phyloP scores from a whole-genome alignment of 306 rosid genomes.

The Lathyrus sativus region DNA sequence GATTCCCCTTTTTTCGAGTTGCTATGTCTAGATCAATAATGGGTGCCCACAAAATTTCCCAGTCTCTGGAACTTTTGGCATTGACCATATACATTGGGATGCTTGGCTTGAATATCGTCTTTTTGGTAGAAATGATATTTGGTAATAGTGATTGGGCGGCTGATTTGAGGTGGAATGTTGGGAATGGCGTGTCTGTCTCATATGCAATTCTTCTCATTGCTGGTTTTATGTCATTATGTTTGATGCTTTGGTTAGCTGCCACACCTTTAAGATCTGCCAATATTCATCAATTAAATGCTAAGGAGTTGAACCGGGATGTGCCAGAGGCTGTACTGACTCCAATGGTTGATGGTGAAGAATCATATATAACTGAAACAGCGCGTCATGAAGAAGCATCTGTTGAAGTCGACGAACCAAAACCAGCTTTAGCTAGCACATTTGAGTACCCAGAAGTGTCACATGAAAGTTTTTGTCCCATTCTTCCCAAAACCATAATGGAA shows the following conservation, averaged over 20 bases:
- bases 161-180: constrained; percentile 70
- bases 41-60: constrained; percentile 82
- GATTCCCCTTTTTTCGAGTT: constrained; percentile 86
- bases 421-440: constrained; percentile 38
- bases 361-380: constrained; percentile 45
- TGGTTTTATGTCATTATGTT: constrained; percentile 62
- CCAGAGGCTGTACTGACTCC: constrained; percentile 44
- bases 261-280: constrained; percentile 83
- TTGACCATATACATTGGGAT: constrained; percentile 68
- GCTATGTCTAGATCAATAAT: constrained; percentile 83
- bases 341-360: constrained; percentile 34
- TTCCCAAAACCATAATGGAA: constrained; percentile 60
- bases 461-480: constrained; percentile 43
- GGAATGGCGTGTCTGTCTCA: constrained; percentile 60
- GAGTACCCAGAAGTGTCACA: constrained; percentile 51
- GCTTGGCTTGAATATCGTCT: constrained; percentile 76
- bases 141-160: constrained; percentile 89
- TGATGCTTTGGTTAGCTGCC: constrained; percentile 85
- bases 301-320: constrained; percentile 55
- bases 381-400: constrained; percentile 50
- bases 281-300: constrained; percentile 53
- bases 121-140: constrained; percentile 82
- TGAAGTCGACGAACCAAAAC: constrained; percentile 45
- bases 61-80: constrained; percentile 66
- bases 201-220: constrained; percentile 54